phyloP scores from a whole-genome alignment of 306 rosid species.

The Begonia fuchsioides region DNA sequence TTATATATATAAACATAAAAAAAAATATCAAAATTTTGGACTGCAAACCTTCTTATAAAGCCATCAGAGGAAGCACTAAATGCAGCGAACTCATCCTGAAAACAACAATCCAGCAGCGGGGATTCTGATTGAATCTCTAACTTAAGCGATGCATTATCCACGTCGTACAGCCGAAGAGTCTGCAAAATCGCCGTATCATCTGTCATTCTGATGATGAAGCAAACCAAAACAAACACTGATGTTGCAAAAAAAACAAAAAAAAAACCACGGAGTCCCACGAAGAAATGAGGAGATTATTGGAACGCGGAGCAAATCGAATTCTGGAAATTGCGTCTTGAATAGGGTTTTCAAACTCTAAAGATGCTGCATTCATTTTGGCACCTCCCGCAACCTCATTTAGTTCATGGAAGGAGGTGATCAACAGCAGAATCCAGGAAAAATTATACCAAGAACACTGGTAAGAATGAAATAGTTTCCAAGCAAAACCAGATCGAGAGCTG shows the following conservation, averaged over 20 bases:
- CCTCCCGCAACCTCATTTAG: neutral
- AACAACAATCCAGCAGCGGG: constrained; percentile 67
- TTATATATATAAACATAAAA: neutral
- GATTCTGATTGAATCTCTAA: constrained; percentile 38
- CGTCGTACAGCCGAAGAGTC: constrained; percentile 63
- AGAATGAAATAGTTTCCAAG: too few relatives aligned
- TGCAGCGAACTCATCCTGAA: constrained; percentile 38
- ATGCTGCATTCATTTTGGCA: constrained; percentile 16
- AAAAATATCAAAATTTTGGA: neutral
- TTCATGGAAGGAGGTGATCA: neutral
- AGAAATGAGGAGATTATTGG: constrained; percentile 58
- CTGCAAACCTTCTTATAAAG: constrained; percentile 37
- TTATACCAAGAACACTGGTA: neutral
- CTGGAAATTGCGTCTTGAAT: constrained; percentile 44
- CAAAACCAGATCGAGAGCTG: too few relatives aligned
- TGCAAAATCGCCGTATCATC: constrained; percentile 11
- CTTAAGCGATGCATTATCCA: constrained; percentile 28
- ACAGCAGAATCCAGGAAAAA: neutral
- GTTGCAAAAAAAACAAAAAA: neutral
- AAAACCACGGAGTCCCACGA: constrained; percentile 72
- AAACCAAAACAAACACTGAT: neutral
- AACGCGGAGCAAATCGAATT: constrained; percentile 40
- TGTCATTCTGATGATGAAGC: neutral
- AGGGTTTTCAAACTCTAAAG: constrained; percentile 19
- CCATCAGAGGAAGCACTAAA: constrained; percentile 58